Evolutionary conservation across 345 rosid genomes (phyloP), one percentile per base, ranked within the genome.

Genomic region (Pistacia integerrima): DNA sequence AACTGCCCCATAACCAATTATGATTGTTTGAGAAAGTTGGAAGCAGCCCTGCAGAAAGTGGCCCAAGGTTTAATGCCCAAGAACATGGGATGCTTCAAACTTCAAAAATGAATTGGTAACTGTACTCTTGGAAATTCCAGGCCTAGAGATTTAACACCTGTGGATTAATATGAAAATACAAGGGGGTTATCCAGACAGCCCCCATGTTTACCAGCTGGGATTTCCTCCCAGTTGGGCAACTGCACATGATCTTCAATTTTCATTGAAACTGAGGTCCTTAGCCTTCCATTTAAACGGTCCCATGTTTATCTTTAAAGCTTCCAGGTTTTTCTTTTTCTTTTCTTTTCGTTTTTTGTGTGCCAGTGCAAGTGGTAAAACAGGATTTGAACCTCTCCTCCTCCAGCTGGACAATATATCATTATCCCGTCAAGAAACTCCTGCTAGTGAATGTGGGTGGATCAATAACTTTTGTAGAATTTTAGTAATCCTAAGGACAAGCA

Each of bases 201-300:
- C 80, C 33, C 41, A 71, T 67, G 69, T 22, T 17, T 59, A 61
- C 51, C 33, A 64, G 73, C 33, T n/a, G 9, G 35, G 48, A 30
- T 22, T 66, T 71, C 44, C 46, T 41, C n/a, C 12, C 11, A 64
- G 5, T 20, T 36, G 3, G 69, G 48, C 36, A 75, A 67, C 44
- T 22, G 22, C 75, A 41, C 63, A 2, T 61, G 75, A 62, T 62
- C 35, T 74, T 81, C 64, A 55, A 52, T 13, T 11, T 49, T 63
- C 25, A 33, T 54, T 67, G 56, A 18, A 62, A 33, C 46, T 59
- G 46, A 52, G 0, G 55, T 4, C 14, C 55, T 11, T 20, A 35
- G 44, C 10, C 48, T 52, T 14, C 33, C 11, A 35, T 14, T 5
- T 14, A 51, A 8, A 1, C 8, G 61, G 69, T 38, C 64, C 28